Percentiles rank a stretch among this genome's conserved stretches.
These are phyloP conservation scores for Pyracantha coccinea DNA, from an alignment of 331 rosid species.

Conservation along the genomic window DNA sequence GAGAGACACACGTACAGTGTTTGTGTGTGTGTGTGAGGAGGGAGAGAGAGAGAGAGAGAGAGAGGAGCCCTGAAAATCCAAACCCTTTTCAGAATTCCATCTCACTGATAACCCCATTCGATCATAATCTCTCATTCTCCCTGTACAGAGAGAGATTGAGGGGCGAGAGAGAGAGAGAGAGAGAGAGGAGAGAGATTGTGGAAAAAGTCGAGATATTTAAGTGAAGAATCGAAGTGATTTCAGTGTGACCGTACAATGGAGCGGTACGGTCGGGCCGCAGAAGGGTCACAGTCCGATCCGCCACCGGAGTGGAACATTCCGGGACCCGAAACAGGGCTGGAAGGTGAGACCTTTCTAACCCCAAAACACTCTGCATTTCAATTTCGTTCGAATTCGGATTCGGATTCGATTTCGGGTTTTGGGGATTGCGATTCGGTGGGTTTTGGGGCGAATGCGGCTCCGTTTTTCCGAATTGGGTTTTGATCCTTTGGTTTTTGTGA, in stretches of 20 bases:
- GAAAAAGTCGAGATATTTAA: not conserved
- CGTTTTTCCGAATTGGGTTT: slow-evolving; percentile 8
- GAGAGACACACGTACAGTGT: slow-evolving; percentile 11
- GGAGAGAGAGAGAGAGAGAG: slow-evolving; percentile 21
- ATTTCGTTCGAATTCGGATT: slow-evolving; percentile 14
- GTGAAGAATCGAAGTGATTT: slow-evolving; percentile 15
- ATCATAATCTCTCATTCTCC: slow-evolving; percentile 47
- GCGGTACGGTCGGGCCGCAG: slow-evolving; percentile 67
- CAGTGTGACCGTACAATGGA: slow-evolving; percentile 61
- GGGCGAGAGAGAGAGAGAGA: not conserved
- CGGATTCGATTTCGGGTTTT: not conserved
- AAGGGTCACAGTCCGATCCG: slow-evolving; percentile 81
- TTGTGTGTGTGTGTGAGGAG: not conserved
- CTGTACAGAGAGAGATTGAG: slow-evolving; percentile 2
- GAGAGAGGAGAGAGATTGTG: not conserved
- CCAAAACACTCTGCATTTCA: slow-evolving; percentile 30
- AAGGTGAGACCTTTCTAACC: slow-evolving; percentile 35
- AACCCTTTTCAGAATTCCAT: not conserved
- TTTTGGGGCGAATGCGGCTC: slow-evolving; percentile 25
- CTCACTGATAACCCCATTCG: slow-evolving; percentile 38
- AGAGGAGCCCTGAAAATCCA: slow-evolving; percentile 22
- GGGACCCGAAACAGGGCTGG: slow-evolving; percentile 44
- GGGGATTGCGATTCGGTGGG: slow-evolving; percentile 25
- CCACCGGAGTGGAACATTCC: slow-evolving; percentile 61
- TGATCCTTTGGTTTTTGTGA: slow-evolving; percentile 21